Conservation (phyloP, 2,329 filamentous ascomycete genomes). For the Calycina herbarum region DNA sequence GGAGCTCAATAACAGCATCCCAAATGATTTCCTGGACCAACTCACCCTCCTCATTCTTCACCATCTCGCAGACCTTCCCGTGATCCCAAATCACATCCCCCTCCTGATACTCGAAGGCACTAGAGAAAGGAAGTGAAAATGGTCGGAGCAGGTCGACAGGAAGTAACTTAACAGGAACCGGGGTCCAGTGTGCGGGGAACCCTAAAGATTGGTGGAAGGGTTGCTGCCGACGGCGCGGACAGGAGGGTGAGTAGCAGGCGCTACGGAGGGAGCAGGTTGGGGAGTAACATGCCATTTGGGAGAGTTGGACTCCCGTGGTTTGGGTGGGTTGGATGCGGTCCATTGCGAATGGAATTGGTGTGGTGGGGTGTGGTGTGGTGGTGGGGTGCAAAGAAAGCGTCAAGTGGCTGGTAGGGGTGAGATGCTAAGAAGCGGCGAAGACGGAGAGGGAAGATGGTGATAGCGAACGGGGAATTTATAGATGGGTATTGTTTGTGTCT, state of each 20-base stretch:
- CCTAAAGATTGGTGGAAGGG: not conserved
- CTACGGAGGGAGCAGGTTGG: not conserved
- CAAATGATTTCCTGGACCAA: too few relatives aligned
- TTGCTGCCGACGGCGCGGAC: not conserved
- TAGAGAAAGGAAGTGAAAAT: too few relatives aligned
- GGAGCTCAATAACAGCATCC: too few relatives aligned
- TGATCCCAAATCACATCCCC: too few relatives aligned
- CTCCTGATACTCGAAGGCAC: too few relatives aligned
- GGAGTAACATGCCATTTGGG: not conserved
- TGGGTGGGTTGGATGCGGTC: not conserved
- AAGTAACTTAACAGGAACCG: not conserved
- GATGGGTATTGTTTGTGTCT: not conserved
- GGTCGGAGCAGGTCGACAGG: not conserved
- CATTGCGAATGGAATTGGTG: not conserved
- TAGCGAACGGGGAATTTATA: not conserved
- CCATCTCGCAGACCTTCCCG: too few relatives aligned
- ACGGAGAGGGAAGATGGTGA: not conserved
- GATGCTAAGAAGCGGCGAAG: not conserved
- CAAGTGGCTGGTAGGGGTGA: not conserved
- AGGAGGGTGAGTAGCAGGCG: not conserved
- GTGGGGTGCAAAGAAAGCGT: not conserved
- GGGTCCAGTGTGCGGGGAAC: too few relatives aligned
- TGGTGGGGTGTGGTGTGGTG: not conserved
- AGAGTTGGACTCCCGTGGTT: not conserved
- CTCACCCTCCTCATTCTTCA: too few relatives aligned